Evolutionary conservation across 2,329 filamentous ascomycete genomes (phyloP).

Genomic region (Colletotrichum salicis): DNA sequence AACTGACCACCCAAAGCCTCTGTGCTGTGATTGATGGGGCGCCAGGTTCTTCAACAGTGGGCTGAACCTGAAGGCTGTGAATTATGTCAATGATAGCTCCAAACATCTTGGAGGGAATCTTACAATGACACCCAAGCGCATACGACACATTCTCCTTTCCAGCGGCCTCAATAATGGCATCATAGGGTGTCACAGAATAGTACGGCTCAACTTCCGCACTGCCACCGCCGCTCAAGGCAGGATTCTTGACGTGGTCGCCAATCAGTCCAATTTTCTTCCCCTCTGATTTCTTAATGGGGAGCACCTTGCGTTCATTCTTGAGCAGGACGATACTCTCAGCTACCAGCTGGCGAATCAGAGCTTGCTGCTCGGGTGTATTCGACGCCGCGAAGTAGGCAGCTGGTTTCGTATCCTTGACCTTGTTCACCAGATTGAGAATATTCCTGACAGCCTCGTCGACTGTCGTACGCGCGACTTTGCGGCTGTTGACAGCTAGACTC

Average conservation of each 20-base stretch:
- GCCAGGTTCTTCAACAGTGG: conserved; percentile 25
- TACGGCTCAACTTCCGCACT: conserved; percentile 70
- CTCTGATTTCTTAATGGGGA: conserved; percentile 69
- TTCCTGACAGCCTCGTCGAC: conserved; percentile 67
- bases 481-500: conserved; percentile 23
- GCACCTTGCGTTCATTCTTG: conserved; percentile 73
- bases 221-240: conserved; percentile 63
- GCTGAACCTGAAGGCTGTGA: conserved; percentile 34
- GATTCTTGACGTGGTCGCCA: conserved; percentile 40
- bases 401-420: conserved; percentile 35
- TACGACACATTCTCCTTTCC: conserved; percentile 52
- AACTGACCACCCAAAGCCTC: conserved; percentile 31
- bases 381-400: conserved; percentile 60
- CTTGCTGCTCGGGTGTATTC: conserved; percentile 64
- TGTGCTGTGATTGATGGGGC: neutral
- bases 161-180: conserved; percentile 67
- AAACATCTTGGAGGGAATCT: neutral
- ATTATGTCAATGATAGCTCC: neutral
- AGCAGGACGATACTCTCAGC: conserved; percentile 78
- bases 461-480: conserved; percentile 21
- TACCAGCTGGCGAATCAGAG: conserved; percentile 72
- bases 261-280: conserved; percentile 54
- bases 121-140: conserved; percentile 68
- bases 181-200: conserved; percentile 77
- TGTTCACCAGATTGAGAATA: conserved; percentile 68